Evolutionary conservation across 2,329 filamentous ascomycete genomes (phyloP), one percentile per base, ranked within the genome.

Genomic region (Calonectria crousiana): DNA sequence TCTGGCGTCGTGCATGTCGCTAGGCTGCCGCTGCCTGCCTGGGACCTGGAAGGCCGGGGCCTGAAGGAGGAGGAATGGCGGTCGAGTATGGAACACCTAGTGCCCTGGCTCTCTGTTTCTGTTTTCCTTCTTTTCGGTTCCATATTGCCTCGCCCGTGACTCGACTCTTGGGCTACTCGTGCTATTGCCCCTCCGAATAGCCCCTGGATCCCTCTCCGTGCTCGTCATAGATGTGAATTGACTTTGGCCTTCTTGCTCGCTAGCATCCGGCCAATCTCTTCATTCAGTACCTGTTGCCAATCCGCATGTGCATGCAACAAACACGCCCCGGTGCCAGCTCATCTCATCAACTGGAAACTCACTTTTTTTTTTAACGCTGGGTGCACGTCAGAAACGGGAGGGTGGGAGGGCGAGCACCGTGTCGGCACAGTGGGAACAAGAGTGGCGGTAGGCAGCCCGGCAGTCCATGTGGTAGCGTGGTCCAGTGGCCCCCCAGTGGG

Each of bases 1-100:
- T 60, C 56, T 60, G 67, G 51, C 28, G 38, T 44, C 30, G 32
- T 51, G 32, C 34, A 51, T 64, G 56, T 53, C 36, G 67, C 44
- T 32, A 52, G 34, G 66, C 51, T 52, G 67, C 67, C 56, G 53
- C 67, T 70, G 41, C 41, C 56, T 69, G 66, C 67, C 41, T 69
- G 38, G 44, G 9, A 47, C 44, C n/a, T 23, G 44, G 44, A 8
- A 16, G 41, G 20, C n/a, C 8, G 44, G 44, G 44, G 66, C 67
- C 41, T 69, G 52, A 36, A 16, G 36, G 58, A 26, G 51, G 26
- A 53, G 51, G 60, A 64, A 64, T 44, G 60, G 60, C 60, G 60
- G 60, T 64, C 60, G 60, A 47, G 56, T 60, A 38, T 36, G 41
- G 41, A 44, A 44, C 41, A 44, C 41, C 18, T 44, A 47, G 44